These are phyloP conservation scores for Bisporella sp. DNA, from an alignment of 2,329 filamentous ascomycete species.

Conservation along the genomic window DNA sequence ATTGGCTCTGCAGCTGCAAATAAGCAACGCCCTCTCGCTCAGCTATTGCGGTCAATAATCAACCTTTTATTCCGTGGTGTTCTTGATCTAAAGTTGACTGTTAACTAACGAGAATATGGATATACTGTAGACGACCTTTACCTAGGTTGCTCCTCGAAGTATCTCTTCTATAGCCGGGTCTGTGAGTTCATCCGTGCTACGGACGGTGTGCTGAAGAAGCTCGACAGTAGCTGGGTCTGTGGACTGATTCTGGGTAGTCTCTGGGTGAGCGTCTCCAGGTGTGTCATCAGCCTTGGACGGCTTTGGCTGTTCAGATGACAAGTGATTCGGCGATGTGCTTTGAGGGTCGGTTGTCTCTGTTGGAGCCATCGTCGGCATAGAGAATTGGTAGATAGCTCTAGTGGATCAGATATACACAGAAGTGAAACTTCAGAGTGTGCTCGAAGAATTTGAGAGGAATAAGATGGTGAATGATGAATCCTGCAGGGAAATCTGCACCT, in stretches of 20 bases:
- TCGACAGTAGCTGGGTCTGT: neutral
- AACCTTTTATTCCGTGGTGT: neutral
- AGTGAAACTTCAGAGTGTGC: no score
- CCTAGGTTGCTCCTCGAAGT: constrained; percentile 1
- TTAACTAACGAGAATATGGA: neutral
- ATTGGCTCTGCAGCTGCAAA: neutral
- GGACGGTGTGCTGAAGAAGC: neutral
- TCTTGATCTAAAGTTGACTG: neutral
- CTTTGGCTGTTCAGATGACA: neutral
- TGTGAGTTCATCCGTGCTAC: constrained; percentile 1
- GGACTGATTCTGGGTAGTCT: neutral
- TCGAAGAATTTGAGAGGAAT: no score
- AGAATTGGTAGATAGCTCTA: neutral
- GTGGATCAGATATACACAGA: neutral
- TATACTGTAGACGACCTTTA: neutral
- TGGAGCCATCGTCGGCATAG: neutral
- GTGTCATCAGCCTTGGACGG: neutral
- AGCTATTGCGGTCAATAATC: neutral
- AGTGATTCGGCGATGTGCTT: no score
- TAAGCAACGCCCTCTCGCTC: neutral
- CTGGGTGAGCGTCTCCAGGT: neutral
- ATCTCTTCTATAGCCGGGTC: constrained; percentile 5
- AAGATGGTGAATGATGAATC: no score
- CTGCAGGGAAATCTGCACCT: no score
- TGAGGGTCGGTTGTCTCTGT: neutral